Percentiles rank a stretch among this genome's conserved stretches.
Conservation (phyloP, 164 flowering plant species). For the Aristolochia fimbriata region DNA sequence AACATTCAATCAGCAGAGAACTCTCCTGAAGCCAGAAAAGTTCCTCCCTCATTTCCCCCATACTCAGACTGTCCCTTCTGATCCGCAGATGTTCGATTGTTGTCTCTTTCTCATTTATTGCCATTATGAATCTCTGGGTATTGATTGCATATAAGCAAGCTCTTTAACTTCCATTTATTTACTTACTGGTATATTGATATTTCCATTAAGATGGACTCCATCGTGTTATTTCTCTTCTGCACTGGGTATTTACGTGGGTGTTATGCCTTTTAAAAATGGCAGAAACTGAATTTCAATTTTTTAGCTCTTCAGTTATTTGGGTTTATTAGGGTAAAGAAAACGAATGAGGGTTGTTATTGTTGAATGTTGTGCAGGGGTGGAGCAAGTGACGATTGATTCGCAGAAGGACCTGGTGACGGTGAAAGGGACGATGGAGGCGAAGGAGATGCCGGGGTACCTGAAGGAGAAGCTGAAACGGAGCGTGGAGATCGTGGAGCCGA, state of each 20-base stretch:
- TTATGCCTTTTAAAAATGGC: background rate
- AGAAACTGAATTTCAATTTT: background rate
- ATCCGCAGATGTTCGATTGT: too few relatives aligned
- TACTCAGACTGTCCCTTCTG: too few relatives aligned
- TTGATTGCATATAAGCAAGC: too few relatives aligned
- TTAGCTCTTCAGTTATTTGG: background rate
- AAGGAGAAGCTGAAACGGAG: conserved; percentile 41
- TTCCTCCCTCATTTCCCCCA: too few relatives aligned
- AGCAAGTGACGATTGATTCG: conserved; percentile 32
- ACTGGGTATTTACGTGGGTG: background rate
- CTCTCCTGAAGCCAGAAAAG: too few relatives aligned
- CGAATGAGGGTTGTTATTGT: too few relatives aligned
- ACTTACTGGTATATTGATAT: background rate
- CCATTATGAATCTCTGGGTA: too few relatives aligned
- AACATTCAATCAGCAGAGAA: too few relatives aligned
- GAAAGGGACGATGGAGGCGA: conserved; percentile 65
- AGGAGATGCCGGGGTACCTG: conserved; percentile 33
- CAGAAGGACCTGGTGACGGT: conserved; percentile 59
- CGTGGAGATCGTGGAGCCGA: conserved; percentile 58
- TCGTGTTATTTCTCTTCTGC: too few relatives aligned
- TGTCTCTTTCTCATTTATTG: too few relatives aligned
- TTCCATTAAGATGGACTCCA: background rate
- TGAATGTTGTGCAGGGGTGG: conserved; percentile 75
- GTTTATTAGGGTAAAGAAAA: too few relatives aligned
- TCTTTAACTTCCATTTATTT: too few relatives aligned